Percentiles rank a stretch among this genome's conserved stretches.
Evolutionary conservation across 371 early-diverging fungal genomes (phyloP).

Genomic region (Choanephora cucurbitarum): DNA sequence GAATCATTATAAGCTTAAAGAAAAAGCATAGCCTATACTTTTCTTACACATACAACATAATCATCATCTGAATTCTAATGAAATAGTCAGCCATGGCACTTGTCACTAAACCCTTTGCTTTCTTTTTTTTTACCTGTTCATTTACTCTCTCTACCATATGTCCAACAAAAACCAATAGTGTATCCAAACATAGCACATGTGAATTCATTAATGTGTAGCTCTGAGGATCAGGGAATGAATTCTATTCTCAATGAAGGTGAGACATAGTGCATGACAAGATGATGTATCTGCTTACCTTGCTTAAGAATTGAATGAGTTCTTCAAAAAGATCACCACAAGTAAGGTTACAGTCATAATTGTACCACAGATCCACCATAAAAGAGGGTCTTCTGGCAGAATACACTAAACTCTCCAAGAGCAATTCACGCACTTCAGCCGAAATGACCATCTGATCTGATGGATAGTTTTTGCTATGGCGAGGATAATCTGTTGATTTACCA

Average conservation of each 20-base stretch:
- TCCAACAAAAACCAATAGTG: constrained; percentile 74
- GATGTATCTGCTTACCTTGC: constrained; percentile 55
- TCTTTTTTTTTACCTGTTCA: constrained; percentile 23
- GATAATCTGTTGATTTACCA: constrained; percentile 27
- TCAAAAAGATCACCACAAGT: constrained; percentile 85
- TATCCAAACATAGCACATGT: constrained; percentile 78
- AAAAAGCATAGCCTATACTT: not conserved
- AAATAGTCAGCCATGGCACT: too few relatives aligned
- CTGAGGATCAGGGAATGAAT: constrained; percentile 75
- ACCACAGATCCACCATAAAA: constrained; percentile 88
- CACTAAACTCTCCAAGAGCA: constrained; percentile 81
- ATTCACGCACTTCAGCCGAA: constrained; percentile 78
- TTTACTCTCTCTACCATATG: constrained; percentile 76
- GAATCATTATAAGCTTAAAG: too few relatives aligned
- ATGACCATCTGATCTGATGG: constrained; percentile 54
- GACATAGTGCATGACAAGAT: too few relatives aligned
- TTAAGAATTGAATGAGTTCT: constrained; percentile 77
- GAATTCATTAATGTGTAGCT: constrained; percentile 63
- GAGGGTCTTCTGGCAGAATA: constrained; percentile 70
- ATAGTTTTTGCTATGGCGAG: constrained; percentile 25
- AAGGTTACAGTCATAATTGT: constrained; percentile 90
- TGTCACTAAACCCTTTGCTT: too few relatives aligned
- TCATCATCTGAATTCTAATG: constrained; percentile 14
- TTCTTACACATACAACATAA: constrained; percentile 30
- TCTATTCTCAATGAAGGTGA: constrained; percentile 36